These are phyloP conservation scores for Fusarium concolor DNA, from an alignment of 2,329 filamentous ascomycete genomes.

Conservation along the genomic window DNA sequence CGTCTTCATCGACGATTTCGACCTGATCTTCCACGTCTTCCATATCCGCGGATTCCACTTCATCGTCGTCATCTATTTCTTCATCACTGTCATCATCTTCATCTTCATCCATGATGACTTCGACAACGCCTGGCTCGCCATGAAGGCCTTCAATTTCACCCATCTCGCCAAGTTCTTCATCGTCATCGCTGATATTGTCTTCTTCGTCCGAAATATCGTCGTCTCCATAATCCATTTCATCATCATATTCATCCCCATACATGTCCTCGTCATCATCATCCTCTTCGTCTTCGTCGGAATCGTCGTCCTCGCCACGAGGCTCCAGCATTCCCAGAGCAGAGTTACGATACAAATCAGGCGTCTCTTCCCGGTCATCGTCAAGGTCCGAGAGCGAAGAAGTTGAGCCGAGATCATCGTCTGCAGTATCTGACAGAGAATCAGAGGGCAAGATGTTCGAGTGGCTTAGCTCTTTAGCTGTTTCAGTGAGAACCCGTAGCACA, in stretches of 20 bases:
- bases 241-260: constrained; percentile 91
- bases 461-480: constrained; percentile 87
- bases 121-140: constrained; percentile 71
- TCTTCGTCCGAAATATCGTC: constrained; percentile 85
- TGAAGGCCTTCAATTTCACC: constrained; percentile 83
- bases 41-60: constrained; percentile 57
- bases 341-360: constrained; percentile 95
- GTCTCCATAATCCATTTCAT: constrained; percentile 91
- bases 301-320: constrained; percentile 82
- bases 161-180: constrained; percentile 85
- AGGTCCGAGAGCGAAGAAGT: constrained; percentile 90
- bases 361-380: constrained; percentile 90
- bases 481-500: constrained; percentile 87
- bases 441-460: constrained; percentile 80
- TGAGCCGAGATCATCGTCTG: constrained; percentile 89
- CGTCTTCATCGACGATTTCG: constrained; percentile 73
- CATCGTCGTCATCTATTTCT: constrained; percentile 62
- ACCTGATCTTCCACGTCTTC: constrained; percentile 65
- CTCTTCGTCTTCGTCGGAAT: constrained; percentile 78
- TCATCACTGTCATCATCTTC: constrained; percentile 73
- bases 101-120: constrained; percentile 84
- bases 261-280: constrained; percentile 88
- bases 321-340: constrained; percentile 96
- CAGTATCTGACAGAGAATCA: constrained; percentile 71
- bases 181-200: constrained; percentile 89